These are phyloP conservation scores for Kwoniella dendrophila DNA, from an alignment of 768 basidiomycete genomes.

Conservation along the genomic window DNA sequence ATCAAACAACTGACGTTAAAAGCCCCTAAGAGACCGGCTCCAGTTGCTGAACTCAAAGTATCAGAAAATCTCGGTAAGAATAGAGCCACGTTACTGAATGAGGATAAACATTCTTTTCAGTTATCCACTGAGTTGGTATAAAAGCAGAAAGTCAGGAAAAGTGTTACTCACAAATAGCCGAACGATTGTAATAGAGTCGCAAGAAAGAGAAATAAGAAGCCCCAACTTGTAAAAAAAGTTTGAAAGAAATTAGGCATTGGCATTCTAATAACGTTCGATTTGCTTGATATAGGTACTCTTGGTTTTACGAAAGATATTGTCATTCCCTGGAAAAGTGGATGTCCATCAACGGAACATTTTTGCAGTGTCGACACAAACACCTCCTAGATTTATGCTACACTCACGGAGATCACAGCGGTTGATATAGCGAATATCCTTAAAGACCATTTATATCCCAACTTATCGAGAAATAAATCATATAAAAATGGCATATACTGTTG, in stretches of 20 bases:
- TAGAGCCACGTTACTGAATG: slow-evolving; percentile 28
- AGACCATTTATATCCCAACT: slow-evolving; percentile 27
- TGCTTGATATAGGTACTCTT: slow-evolving; percentile 28
- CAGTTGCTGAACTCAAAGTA: slow-evolving; percentile 20
- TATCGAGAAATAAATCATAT: slow-evolving; percentile 19
- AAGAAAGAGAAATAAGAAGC: slow-evolving; percentile 29
- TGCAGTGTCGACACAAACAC: background rate
- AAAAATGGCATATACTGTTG: slow-evolving; percentile 32
- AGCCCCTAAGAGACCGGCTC: slow-evolving; percentile 31
- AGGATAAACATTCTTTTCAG: background rate
- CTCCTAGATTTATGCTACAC: too few species aligned
- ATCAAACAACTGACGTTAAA: slow-evolving; percentile 34
- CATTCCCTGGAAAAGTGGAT: background rate
- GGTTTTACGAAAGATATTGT: slow-evolving; percentile 25
- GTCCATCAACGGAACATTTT: background rate
- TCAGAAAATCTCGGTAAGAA: slow-evolving; percentile 35
- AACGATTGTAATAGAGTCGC: slow-evolving; percentile 30
- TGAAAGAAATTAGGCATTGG: slow-evolving; percentile 26
- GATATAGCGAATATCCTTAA: slow-evolving; percentile 23
- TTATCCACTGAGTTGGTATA: too few species aligned
- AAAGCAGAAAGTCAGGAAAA: too few species aligned
- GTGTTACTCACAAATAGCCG: slow-evolving; percentile 41
- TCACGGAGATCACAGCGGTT: slow-evolving; percentile 22
- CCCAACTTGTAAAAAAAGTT: slow-evolving; percentile 25
- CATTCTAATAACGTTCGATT: slow-evolving; percentile 2